Conservation (phyloP, 805 yeast species). For the Wickerhamomyces mucosus region DNA sequence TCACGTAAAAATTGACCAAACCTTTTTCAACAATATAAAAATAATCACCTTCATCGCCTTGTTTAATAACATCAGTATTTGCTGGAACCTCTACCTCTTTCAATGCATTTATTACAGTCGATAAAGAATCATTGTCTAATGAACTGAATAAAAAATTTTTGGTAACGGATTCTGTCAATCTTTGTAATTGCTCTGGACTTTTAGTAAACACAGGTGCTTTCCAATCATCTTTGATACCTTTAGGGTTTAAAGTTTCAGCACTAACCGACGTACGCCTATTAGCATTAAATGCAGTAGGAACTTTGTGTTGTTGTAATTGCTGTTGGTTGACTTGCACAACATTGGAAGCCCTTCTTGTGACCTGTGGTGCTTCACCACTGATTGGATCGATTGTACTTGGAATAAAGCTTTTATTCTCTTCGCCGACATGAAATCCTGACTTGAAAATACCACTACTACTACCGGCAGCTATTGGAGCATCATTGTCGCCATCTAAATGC, state of each 20-base stretch:
- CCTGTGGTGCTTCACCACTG: constrained; percentile 4
- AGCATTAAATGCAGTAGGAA: constrained; percentile 61
- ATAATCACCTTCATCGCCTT: constrained; percentile 93
- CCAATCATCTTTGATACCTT: constrained; percentile 58
- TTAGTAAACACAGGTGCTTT: constrained; percentile 61
- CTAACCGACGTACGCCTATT: constrained; percentile 84
- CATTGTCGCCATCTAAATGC: constrained; percentile 21
- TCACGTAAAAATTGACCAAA: constrained; percentile 68
- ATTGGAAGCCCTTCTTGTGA: constrained; percentile 11
- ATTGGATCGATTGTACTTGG: constrained; percentile 16
- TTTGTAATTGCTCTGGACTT: constrained; percentile 49
- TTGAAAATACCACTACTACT: constrained; percentile 17
- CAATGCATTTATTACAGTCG: constrained; percentile 75
- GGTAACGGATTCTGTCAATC: constrained; percentile 62
- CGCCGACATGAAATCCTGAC: constrained; percentile 18
- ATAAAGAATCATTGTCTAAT: constrained; percentile 68
- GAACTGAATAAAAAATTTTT: constrained; percentile 80
- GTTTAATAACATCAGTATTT: constrained; percentile 63
- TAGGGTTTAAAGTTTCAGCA: constrained; percentile 81
- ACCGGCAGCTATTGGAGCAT: constrained; percentile 5
- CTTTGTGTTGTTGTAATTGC: constrained; percentile 19
- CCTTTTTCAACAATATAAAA: constrained; percentile 85
- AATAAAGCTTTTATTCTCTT: constrained; percentile 8
- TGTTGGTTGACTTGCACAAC: constrained; percentile 6
- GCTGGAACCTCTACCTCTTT: constrained; percentile 55